phyloP scores from a whole-genome alignment of 2,329 filamentous ascomycete genomes.

The Aspergillus felis region DNA sequence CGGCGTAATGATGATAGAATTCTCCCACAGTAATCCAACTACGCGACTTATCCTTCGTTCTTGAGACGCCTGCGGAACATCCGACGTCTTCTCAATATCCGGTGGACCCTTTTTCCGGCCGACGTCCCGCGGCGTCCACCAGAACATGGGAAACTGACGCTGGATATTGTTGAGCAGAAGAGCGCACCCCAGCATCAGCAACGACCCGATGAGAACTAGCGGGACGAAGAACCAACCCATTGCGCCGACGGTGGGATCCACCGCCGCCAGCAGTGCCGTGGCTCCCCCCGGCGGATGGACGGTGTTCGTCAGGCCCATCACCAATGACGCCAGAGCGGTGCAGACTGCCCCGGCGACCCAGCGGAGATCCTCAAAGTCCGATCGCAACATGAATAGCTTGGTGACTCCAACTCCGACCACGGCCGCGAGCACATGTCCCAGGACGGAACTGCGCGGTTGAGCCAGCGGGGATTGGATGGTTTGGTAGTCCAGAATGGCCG shows the following conservation, averaged over 20 bases:
- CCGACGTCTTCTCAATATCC: background rate
- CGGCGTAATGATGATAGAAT: background rate
- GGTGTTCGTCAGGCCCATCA: slow-evolving; percentile 32
- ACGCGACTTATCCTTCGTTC: background rate
- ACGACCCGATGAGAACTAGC: slow-evolving; percentile 27
- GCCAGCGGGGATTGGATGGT: slow-evolving; percentile 31
- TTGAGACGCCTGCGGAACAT: background rate
- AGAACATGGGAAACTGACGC: slow-evolving; percentile 30
- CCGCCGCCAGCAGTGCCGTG: slow-evolving; percentile 29
- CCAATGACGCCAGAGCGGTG: slow-evolving; percentile 22
- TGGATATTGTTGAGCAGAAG: slow-evolving; percentile 31
- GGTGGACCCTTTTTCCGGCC: background rate
- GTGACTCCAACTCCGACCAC: slow-evolving; percentile 28
- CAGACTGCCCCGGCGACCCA: slow-evolving; percentile 33
- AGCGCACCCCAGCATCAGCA: slow-evolving; percentile 24
- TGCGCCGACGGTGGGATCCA: slow-evolving; percentile 21
- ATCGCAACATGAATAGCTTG: slow-evolving; percentile 30
- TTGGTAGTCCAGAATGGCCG: slow-evolving; percentile 30
- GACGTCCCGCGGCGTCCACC: slow-evolving; percentile 7
- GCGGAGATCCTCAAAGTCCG: slow-evolving; percentile 25
- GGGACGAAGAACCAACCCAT: slow-evolving; percentile 33
- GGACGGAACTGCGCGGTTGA: slow-evolving; percentile 29
- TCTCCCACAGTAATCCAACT: background rate
- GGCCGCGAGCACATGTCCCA: slow-evolving; percentile 32
- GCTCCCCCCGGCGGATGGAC: slow-evolving; percentile 34